Base-by-base conservation (phyloP, 805 yeast species). In the Tanozyma kutaoensis region DNA sequence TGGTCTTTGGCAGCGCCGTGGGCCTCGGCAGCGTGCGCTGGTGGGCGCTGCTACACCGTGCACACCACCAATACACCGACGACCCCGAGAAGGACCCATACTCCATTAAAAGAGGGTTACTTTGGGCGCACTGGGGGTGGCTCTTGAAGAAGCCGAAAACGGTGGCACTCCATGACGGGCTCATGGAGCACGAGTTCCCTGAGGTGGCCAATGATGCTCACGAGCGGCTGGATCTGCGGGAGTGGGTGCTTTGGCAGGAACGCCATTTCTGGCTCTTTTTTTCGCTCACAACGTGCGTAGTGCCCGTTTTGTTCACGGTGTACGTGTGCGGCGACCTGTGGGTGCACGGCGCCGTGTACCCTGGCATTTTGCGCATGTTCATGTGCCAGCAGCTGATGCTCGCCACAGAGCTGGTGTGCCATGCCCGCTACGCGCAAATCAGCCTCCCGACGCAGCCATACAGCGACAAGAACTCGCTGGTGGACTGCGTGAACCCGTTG, bases 71-170 rank as follows among this genome's bases (percentile, higher is more conserved):
- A 32, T 80, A 68, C 49, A 76, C 91, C 23, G 65, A 58, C 33
- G 95, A 86, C 45, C 77, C 93, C 0, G 93, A 81, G 33, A 66
- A 68, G 41, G 97, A 86, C 50, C 96, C 97, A 1, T 84, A 81
- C 52, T 74, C 74, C 43, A 76, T 79, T 21, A 69, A 86, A 44
- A 66, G 79, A 32, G 95, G 96, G 1, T 65, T 84, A 40, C 52
- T 68, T 42, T 85, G 72, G 68, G 72, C 88, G 19, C 95, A 85
- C 52, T 60, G 84, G 54, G 96, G 95, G 3, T 86, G 95, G 93
- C 66, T 80, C 55, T 45, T 84, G 19, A 58, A 76, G 32, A 66
- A 65, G 38, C 85, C 81, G 37, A 58, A 56, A 28, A 40, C 42
- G 13, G 36, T 36, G 5, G 35, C 44, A 1, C 57, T 56, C 28